These are phyloP conservation scores for Kazachstania viticola DNA, from an alignment of 805 yeast species.

Conservation along the genomic window DNA sequence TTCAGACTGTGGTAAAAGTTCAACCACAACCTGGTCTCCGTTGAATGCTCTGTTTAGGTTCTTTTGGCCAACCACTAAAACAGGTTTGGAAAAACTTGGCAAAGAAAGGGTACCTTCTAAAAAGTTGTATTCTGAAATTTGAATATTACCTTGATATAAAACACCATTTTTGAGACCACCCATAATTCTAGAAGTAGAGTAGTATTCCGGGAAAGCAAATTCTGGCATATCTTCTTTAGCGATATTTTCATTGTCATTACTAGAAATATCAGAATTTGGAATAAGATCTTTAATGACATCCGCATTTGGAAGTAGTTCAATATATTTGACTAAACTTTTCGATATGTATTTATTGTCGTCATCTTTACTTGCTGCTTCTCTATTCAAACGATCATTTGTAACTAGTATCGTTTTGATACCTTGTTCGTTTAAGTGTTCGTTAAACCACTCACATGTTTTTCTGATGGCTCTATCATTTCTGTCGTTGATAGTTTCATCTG, in stretches of 20 bases:
- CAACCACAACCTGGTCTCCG: conserved; percentile 86
- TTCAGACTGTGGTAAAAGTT: conserved; percentile 68
- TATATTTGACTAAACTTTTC: conserved; percentile 53
- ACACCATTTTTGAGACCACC: conserved; percentile 88
- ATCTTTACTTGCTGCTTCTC: conserved; percentile 36
- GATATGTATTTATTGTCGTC: conserved; percentile 40
- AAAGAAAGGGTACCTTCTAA: conserved; percentile 76
- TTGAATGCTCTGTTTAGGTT: conserved; percentile 83
- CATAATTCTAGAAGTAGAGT: conserved; percentile 67
- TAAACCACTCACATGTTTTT: conserved; percentile 60
- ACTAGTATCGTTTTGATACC: conserved; percentile 44
- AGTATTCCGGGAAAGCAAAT: conserved; percentile 63
- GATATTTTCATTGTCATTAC: conserved; percentile 11
- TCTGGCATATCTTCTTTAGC: conserved; percentile 30
- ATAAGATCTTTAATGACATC: conserved; percentile 68
- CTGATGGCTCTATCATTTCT: conserved; percentile 87
- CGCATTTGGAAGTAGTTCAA: conserved; percentile 56
- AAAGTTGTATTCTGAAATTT: conserved; percentile 75
- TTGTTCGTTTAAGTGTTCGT: conserved; percentile 41
- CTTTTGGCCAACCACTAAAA: conserved; percentile 71
- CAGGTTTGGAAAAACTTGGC: conserved; percentile 65
- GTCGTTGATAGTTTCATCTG: conserved; percentile 71
- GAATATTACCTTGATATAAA: conserved; percentile 72
- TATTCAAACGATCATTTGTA: conserved; percentile 69
- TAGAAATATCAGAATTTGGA: conserved; percentile 40